Conservation (phyloP, 805 yeast genomes). For the Myxozyma lipomycoides region DNA sequence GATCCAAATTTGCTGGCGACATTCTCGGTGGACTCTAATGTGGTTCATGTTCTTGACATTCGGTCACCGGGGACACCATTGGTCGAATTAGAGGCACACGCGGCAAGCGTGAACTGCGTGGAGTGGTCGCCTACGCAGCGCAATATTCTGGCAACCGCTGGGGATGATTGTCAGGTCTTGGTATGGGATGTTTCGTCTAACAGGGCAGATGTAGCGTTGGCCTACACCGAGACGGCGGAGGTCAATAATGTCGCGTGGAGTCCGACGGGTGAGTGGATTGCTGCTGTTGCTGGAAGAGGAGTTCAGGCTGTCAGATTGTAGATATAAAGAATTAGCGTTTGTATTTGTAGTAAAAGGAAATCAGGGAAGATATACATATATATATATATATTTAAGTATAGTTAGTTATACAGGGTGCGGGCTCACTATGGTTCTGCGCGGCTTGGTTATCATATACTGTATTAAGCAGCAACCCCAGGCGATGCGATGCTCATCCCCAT, state of each 20-base stretch:
- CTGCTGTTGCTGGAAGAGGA: conserved; percentile 63
- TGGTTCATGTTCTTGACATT: conserved; percentile 71
- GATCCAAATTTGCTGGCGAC: conserved; percentile 85
- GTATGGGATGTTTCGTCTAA: conserved; percentile 50
- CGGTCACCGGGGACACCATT: conserved; percentile 84
- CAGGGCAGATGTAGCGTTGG: conserved; percentile 36
- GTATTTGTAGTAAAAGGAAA: background rate
- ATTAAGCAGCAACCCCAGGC: too few relatives aligned
- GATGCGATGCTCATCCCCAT: too few relatives aligned
- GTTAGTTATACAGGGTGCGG: background rate
- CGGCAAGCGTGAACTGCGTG: conserved; percentile 64
- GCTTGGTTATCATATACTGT: too few relatives aligned
- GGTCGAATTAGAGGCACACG: conserved; percentile 62
- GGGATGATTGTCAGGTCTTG: conserved; percentile 57
- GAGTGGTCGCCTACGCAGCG: conserved; percentile 73
- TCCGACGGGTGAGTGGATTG: conserved; percentile 73
- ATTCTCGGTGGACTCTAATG: conserved; percentile 63
- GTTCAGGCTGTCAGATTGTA: conserved; percentile 52
- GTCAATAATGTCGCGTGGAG: conserved; percentile 76
- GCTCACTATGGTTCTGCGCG: too few relatives aligned
- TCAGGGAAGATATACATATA: too few relatives aligned
- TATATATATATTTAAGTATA: background rate
- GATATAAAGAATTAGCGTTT: too few relatives aligned
- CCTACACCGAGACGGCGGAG: conserved; percentile 62
- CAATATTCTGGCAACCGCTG: conserved; percentile 67